These are phyloP conservation scores for Leccinum imitatum DNA, from an alignment of 768 basidiomycete species.

Conservation along the genomic window DNA sequence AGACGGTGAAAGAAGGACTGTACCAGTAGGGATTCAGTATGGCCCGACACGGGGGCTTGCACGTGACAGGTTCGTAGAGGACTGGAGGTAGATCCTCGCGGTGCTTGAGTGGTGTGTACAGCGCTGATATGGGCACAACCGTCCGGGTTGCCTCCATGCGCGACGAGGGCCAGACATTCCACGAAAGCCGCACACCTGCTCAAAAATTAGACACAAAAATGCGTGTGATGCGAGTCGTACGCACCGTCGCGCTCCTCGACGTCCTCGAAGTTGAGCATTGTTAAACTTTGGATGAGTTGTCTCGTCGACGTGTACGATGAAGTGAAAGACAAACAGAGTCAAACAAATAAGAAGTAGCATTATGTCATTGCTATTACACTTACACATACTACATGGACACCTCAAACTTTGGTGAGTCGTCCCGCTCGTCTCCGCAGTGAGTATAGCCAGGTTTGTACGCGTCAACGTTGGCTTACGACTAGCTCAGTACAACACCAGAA, in stretches of 20 bases:
- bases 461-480: background rate
- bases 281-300: slow-evolving; percentile 17
- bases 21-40: slow-evolving; percentile 98
- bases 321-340: slow-evolving; percentile 18
- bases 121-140: slow-evolving; percentile 96
- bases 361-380: background rate
- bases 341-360: slow-evolving; percentile 16
- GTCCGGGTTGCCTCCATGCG: slow-evolving; percentile 97
- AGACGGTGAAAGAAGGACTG: slow-evolving; percentile 20
- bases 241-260: slow-evolving; percentile 95
- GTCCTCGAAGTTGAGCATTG: slow-evolving; percentile 89
- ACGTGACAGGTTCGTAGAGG: slow-evolving; percentile 96
- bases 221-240: slow-evolving; percentile 20
- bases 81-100: slow-evolving; percentile 95
- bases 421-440: background rate
- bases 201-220: background rate
- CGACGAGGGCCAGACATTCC: slow-evolving; percentile 99
- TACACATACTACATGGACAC: background rate
- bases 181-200: slow-evolving; percentile 88
- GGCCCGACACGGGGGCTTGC: slow-evolving; percentile 96
- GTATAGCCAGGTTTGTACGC: background rate
- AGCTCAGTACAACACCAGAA: background rate
- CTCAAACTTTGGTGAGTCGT: background rate
- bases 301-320: slow-evolving; percentile 30
- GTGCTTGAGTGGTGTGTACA: slow-evolving; percentile 94